Conservation (phyloP, 2,329 filamentous ascomycete species). For the Rhynchosporium agropyri region DNA sequence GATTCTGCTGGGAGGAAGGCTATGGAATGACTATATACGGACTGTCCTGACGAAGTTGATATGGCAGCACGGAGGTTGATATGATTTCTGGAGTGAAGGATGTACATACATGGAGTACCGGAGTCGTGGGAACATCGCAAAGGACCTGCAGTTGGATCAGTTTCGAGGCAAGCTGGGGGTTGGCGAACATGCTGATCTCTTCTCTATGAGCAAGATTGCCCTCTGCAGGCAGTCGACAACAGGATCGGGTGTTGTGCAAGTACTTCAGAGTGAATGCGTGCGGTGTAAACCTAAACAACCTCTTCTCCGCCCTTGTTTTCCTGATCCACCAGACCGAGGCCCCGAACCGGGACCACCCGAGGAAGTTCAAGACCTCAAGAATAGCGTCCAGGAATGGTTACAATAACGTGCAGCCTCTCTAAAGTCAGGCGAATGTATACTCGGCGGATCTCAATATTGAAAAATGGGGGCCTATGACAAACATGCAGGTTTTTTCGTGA, state of each 20-base stretch:
- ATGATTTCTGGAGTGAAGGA: neutral
- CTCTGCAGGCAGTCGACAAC: neutral
- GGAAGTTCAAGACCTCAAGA: neutral
- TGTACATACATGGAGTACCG: slow-evolving; percentile 8
- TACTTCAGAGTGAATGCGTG: neutral
- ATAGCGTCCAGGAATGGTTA: neutral
- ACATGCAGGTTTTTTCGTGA: neutral
- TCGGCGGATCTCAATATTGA: neutral
- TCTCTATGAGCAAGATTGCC: neutral
- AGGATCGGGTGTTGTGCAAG: slow-evolving; percentile 4
- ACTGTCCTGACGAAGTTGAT: neutral
- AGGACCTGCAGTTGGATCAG: neutral
- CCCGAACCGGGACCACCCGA: slow-evolving; percentile 8
- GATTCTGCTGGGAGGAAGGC: neutral
- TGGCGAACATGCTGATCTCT: neutral
- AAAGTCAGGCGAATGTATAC: neutral
- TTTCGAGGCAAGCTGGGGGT: neutral
- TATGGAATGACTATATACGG: slow-evolving; percentile 1
- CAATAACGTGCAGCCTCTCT: neutral
- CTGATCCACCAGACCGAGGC: slow-evolving; percentile 15
- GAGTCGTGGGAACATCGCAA: neutral
- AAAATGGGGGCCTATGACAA: too few species aligned
- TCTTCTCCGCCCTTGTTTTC: slow-evolving; percentile 2
- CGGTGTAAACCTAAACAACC: slow-evolving; percentile 3
- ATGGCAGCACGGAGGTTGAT: neutral